These are phyloP conservation scores for Naganishia onofrii DNA, from an alignment of 768 basidiomycete genomes.

Conservation along the genomic window DNA sequence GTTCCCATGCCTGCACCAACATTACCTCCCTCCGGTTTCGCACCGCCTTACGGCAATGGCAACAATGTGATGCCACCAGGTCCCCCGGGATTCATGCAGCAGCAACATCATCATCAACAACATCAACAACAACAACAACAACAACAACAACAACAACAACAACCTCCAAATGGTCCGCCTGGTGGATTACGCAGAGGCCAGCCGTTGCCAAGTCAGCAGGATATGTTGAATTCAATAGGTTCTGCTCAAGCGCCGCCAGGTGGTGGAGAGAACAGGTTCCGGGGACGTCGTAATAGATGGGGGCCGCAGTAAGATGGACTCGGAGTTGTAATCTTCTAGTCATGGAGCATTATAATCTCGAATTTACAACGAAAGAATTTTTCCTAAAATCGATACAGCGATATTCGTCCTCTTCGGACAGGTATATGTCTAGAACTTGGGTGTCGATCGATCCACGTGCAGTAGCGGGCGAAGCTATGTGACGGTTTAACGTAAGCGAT, in stretches of 20 bases:
- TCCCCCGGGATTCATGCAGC: conserved; percentile 17
- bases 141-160: too few species aligned
- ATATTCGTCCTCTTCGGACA: neutral
- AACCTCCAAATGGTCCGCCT: neutral
- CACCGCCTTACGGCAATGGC: conserved; percentile 1
- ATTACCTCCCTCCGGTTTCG: neutral
- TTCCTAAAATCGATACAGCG: neutral
- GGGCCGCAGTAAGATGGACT: neutral
- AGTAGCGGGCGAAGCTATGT: conserved; percentile 10
- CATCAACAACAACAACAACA: too few species aligned
- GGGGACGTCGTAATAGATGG: conserved; percentile 12
- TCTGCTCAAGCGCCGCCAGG: neutral
- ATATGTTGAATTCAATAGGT: conserved; percentile 54
- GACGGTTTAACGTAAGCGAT: neutral
- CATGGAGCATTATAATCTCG: neutral
- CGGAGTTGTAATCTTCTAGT: neutral
- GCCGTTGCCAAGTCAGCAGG: conserved; percentile 59
- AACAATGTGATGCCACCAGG: conserved; percentile 23
- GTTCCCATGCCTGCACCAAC: conserved; percentile 9
- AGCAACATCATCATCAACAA: too few species aligned
- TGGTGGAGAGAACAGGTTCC: neutral
- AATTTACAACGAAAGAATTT: neutral
- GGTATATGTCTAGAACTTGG: neutral
- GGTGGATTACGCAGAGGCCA: conserved; percentile 39
- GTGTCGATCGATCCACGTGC: conserved; percentile 3